Evolutionary conservation across 2,329 filamentous ascomycete genomes (phyloP), one percentile per base, ranked within the genome.

Genomic region (Samsoniella hepiali): DNA sequence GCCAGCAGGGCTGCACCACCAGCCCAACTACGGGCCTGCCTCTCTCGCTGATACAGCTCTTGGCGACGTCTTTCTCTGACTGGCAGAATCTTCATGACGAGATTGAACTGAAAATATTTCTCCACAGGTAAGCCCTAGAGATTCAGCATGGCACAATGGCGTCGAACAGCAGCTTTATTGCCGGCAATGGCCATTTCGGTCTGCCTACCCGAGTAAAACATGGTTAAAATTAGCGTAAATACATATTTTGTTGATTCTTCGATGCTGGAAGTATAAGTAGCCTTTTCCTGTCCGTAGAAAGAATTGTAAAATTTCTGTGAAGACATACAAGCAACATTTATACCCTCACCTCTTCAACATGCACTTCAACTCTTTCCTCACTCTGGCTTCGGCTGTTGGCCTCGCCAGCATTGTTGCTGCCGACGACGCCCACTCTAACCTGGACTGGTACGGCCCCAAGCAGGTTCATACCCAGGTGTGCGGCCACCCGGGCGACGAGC

Each of bases 1-100:
- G 36, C 22, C 47, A 53, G 45, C 38, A 51, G 15, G 17, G 36
- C 38, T 22, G 40, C 49, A 47, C 58, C 47, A 91, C 72, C 44
- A 60, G 47, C 11, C 34, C 58, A 59, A 51, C 31, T 51, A 44
- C 58, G 15, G 4, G 44, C n/a, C 10, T 22, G 11, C 8, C 29
- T 38, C 32, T 49, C 27, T 38, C 13, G 6, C n/a, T 49, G 5
- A 15, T 15, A 11, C 1, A 11, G n/a, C 42, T 49, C 42, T 49
- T 36, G 11, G 55, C 55, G 15, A 9, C 9, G 3, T 13, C 4
- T 38, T 38, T 58, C 22, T 49, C 7, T 50, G 44, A 29, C n/a
- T 6, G 27, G 29, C 11, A 32, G n/a, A 32, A 57, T 31, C 31
- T 36, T 40, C 44, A 53, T 60, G 47, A 60, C 58, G 47, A 53